phyloP scores from a whole-genome alignment of 2,329 filamentous ascomycete genomes.

The Fusarium chuoi region DNA sequence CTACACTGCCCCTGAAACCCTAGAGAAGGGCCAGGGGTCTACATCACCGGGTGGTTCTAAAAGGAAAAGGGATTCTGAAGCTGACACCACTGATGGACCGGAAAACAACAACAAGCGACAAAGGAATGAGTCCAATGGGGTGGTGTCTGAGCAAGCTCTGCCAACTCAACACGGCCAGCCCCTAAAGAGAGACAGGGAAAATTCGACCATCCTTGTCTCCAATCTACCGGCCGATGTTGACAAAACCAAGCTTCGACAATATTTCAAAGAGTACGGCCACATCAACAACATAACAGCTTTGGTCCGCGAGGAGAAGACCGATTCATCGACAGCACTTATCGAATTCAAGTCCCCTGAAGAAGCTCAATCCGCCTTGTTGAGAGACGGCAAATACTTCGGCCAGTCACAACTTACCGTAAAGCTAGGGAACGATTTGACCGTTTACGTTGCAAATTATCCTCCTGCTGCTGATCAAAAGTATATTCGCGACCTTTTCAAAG shows the following conservation, averaged over 20 bases:
- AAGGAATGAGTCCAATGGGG: constrained; percentile 57
- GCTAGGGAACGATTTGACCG: constrained; percentile 79
- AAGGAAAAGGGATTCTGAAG: constrained; percentile 76
- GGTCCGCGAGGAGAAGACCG: constrained; percentile 68
- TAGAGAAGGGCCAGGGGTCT: constrained; percentile 24
- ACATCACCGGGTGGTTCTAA: constrained; percentile 64
- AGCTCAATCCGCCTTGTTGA: constrained; percentile 80
- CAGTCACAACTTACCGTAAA: constrained; percentile 78
- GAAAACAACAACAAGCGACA: constrained; percentile 74
- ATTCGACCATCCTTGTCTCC: constrained; percentile 84
- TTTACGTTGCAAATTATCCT: constrained; percentile 93
- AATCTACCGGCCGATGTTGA: constrained; percentile 77
- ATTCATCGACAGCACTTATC: constrained; percentile 76
- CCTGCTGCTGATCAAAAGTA: constrained; percentile 77
- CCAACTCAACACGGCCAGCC: constrained; percentile 41
- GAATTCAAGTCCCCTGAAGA: constrained; percentile 88
- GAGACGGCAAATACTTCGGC: constrained; percentile 82
- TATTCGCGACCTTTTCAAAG: constrained; percentile 74
- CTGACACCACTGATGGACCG: constrained; percentile 53
- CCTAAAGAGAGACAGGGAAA: constrained; percentile 86
- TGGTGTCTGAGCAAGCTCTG: constrained; percentile 32
- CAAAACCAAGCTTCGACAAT: constrained; percentile 81
- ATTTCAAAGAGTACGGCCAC: constrained; percentile 89
- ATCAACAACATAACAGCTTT: constrained; percentile 79
- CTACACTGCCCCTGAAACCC: constrained; percentile 46